Percentiles rank a stretch among this genome's conserved stretches.
Conservation (phyloP, 2,329 filamentous ascomycete species). For the Scorias spongiosa region DNA sequence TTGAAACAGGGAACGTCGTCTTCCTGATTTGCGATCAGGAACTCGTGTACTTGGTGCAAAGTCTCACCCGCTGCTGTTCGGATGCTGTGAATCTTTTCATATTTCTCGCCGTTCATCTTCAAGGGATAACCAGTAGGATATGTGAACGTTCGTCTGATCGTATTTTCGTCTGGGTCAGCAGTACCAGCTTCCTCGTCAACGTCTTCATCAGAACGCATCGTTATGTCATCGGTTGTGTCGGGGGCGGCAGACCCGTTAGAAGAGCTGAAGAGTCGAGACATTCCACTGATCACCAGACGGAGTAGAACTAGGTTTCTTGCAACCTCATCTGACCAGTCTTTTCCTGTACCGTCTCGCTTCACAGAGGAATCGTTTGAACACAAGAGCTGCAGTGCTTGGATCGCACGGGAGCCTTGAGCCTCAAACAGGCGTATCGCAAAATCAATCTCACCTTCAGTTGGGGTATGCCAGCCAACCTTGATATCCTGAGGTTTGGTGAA, state of each 20-base stretch:
- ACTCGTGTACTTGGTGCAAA: constrained; percentile 70
- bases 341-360: constrained; percentile 85
- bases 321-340: constrained; percentile 97
- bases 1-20: constrained; percentile 96
- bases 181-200: constrained; percentile 35
- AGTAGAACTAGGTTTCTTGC: constrained; percentile 78
- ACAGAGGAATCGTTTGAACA: constrained; percentile 69
- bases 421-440: constrained; percentile 86
- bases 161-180: constrained; percentile 61
- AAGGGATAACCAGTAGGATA: constrained; percentile 83
- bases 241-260: constrained; percentile 25
- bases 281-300: constrained; percentile 75
- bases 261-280: constrained; percentile 79
- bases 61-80: constrained; percentile 67
- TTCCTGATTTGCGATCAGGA: constrained; percentile 70
- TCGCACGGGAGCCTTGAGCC: constrained; percentile 62
- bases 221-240: constrained; percentile 8
- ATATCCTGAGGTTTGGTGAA: constrained; percentile 59
- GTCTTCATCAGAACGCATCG: constrained; percentile 38
- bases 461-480: constrained; percentile 82
- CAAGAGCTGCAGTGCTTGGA: constrained; percentile 60
- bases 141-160: constrained; percentile 70
- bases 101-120: constrained; percentile 46
- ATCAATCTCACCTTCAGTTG: constrained; percentile 61
- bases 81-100: constrained; percentile 62